Base-by-base conservation (phyloP, 2,329 filamentous ascomycete species). In the Trichoderma semiorbis region DNA sequence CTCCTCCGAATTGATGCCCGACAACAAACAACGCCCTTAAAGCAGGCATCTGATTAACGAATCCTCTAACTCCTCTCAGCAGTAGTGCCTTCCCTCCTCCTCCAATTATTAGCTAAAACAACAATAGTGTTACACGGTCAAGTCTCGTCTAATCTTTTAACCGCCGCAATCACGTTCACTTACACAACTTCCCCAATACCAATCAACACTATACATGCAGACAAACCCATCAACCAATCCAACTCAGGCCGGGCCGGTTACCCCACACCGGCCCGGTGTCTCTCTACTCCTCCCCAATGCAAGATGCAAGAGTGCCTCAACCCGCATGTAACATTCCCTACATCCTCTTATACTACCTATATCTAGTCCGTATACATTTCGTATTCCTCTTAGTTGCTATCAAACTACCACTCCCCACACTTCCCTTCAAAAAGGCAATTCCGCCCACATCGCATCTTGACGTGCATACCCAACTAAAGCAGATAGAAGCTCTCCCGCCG, bases 71-170 rank as follows among this genome's bases (percentile, higher is more conserved):
- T 50, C 21, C 28, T 50, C 32, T 60, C 36, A 69, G 55, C 53
- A 21, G 18, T 32, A 43, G 64, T 34, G 28, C 30, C 4, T 21
- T 18, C 47, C 34, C 21, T n/a, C 30, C 16, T 24, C 34, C 12
- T 58, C 24, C 34, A 68, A 43, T 32, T 28, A 57, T 47, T 58
- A 68, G 43, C 65, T 32, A 68, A 64, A 24, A 43, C 14, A 39
- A 39, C 36, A 63, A 11, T 16, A 62, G 4, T 34, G 21, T 12
- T 30, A 10, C n/a, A 26, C 24, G 16, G 7, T 18, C 7, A 26
- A 55, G 32, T 24, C 55, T 39, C 67, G 67, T 61, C 43, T 53
- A 53, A 62, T 69, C 57, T 62, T 50, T 69, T 69, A 69, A 21
- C 67, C 67, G 67, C 28, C 11, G 1, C n/a, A 34, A 16, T n/a